Conservation (phyloP, 352 stramenopile genomes). For the Phytopythium litorale region DNA sequence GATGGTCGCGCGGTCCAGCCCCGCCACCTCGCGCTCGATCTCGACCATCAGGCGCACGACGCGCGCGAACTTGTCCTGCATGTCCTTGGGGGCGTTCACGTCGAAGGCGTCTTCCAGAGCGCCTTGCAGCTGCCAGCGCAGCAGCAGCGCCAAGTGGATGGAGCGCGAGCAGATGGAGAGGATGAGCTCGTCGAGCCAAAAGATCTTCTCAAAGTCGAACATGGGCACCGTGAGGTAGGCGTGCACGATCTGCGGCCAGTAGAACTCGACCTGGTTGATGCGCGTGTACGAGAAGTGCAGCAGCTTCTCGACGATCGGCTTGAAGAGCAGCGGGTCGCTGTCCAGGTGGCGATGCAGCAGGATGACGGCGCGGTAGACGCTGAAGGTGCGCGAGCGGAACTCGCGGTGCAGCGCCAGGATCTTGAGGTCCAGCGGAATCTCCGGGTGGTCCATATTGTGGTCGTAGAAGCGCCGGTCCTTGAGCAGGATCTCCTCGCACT, state of each 20-base stretch:
- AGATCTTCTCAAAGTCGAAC: constrained; percentile 90
- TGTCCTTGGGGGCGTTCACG: constrained; percentile 64
- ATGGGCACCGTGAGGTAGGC: constrained; percentile 84
- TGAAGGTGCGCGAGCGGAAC: constrained; percentile 76
- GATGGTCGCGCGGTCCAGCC: constrained; percentile 59
- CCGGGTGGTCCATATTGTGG: constrained; percentile 79
- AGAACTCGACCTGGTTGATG: constrained; percentile 91
- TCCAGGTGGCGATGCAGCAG: constrained; percentile 83
- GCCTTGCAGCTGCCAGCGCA: constrained; percentile 86
- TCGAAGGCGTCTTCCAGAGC: constrained; percentile 85
- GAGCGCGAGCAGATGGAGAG: constrained; percentile 86
- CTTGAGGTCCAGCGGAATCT: constrained; percentile 82
- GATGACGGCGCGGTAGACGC: constrained; percentile 82
- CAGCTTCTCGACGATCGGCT: constrained; percentile 82
- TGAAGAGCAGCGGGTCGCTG: constrained; percentile 82
- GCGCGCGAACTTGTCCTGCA: constrained; percentile 84
- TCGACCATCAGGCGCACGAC: constrained; percentile 85
- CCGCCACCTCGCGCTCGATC: constrained; percentile 81
- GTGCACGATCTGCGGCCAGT: constrained; percentile 90
- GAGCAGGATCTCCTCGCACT: constrained; percentile 84
- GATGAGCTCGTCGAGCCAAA: constrained; percentile 87
- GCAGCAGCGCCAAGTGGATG: constrained; percentile 78
- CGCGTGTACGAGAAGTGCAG: constrained; percentile 85
- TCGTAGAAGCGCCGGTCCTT: constrained; percentile 82
- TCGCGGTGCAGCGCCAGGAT: constrained; percentile 86